Evolutionary conservation across 768 basidiomycete species (phyloP), one percentile per base, ranked within the genome.

Genomic region (Sutorius australiensis): DNA sequence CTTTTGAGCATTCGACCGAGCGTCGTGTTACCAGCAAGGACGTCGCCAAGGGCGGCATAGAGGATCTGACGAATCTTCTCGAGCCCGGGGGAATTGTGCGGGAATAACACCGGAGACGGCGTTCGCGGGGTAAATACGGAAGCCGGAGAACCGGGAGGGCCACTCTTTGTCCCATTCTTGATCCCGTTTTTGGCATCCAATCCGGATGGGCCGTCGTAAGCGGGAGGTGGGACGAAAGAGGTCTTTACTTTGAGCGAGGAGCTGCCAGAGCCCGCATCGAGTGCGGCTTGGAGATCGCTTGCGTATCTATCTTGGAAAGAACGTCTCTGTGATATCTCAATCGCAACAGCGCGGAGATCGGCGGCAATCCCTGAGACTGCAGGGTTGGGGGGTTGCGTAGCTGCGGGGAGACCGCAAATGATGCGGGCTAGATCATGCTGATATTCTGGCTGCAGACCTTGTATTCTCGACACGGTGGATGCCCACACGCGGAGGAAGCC

Each of bases 1-100:
- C 63, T 60, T n/a, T 71, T 71, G 51, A 92, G 78, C 10, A 87
- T 75, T 0, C 61, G 51, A 3, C 79, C 79, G 6, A 93, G 77
- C 3, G 77, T 72, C 0, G 79, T 76, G 12, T 75, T 77, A 5
- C 73, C 72, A 45, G 83, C 78, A 41, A 92, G 75, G 1, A 79
- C 82, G 56, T 89, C 88, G 0, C 78, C 89, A 3, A 93, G 75
- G 2, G 88, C 80, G 0, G 91, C 89, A 67, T 92, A 94, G 16
- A 94, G 78, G 0, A 91, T 92, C 68, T 94, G 90, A 27, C 92
- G 86, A 54, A 94, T 92, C 63, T 87, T 75, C 51, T 84, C 80
- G 57, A 93, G 86, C 0, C 82, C 84, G 0, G 79, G 77, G 40
- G 72, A 67, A 31, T 63, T 38, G 12, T 60, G 57, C 16, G 65